phyloP scores from a whole-genome alignment of 495 filamentous ascomycete species.

The Cenococcum geophilum region DNA sequence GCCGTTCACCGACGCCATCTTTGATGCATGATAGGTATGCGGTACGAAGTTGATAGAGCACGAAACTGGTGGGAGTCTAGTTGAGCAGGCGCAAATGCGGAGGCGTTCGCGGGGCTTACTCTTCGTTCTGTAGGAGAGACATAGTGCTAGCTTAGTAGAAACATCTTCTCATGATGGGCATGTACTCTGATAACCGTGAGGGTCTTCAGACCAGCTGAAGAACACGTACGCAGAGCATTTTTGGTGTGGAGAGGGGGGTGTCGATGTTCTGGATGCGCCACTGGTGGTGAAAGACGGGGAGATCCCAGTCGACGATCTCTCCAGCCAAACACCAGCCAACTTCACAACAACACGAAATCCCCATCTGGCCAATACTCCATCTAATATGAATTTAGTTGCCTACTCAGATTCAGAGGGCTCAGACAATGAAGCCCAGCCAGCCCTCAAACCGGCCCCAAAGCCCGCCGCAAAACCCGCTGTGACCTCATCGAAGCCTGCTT shows the following conservation, averaged over 20 bases:
- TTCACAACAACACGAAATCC: slow-evolving; percentile 5
- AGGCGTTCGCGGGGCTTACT: slow-evolving; percentile 52
- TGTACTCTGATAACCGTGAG: not conserved
- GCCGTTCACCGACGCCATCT: slow-evolving; percentile 91
- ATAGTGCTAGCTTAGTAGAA: slow-evolving; percentile 42
- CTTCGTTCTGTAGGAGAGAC: slow-evolving; percentile 95
- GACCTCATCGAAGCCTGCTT: slow-evolving; percentile 44
- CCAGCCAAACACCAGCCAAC: slow-evolving; percentile 8
- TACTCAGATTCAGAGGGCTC: slow-evolving; percentile 72
- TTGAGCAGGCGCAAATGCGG: slow-evolving; percentile 7
- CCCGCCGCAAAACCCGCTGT: slow-evolving; percentile 26
- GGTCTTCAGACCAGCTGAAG: slow-evolving; percentile 28
- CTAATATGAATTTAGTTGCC: slow-evolving; percentile 36
- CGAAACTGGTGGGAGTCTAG: slow-evolving; percentile 55
- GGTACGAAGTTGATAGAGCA: slow-evolving; percentile 86
- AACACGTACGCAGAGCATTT: not conserved
- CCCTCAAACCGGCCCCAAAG: slow-evolving; percentile 33
- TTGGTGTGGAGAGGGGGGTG: slow-evolving; percentile 1
- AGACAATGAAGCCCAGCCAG: slow-evolving; percentile 49
- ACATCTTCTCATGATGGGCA: slow-evolving; percentile 2
- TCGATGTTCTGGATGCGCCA: slow-evolving; percentile 7
- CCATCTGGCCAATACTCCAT: not conserved
- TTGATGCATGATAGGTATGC: slow-evolving; percentile 85
- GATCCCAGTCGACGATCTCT: not conserved
- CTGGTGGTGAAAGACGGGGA: not conserved